Base-by-base conservation (phyloP, 371 early-diverging fungal species). In the Dichotomocladium elegans region DNA sequence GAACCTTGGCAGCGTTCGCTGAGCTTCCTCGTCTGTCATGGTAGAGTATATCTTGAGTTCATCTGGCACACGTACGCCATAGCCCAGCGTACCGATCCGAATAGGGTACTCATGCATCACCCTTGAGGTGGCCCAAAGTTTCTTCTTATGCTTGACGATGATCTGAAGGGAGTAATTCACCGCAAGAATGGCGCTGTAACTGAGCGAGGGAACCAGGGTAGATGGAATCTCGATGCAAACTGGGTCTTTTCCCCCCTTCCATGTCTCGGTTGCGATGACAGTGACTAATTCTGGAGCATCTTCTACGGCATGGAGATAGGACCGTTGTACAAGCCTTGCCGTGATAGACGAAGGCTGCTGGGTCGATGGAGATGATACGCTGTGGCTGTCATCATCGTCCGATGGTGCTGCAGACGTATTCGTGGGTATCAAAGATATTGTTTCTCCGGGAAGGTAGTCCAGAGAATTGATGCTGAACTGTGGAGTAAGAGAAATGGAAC, bases 51-150 rank as follows among this genome's bases (percentile, higher is more conserved):
- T 21, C 30, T 64, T 44, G 4, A 66, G 44, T 3, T 61, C 61
- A 25, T 56, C 49, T 14, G 71, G 59, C 7, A 67, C 64, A 7
- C 64, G 55, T 11, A 68, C 58, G 40, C 73, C 73, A 15, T 61
- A 60, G 15, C 73, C 73, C 34, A 72, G 41, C 0, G 73, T 72
- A 6, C 73, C 73, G 2, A 72, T 55, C 3, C 62, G 63, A 19
- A 72, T 40, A 7, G 69, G 67, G 0, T 66, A 15, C 2, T 61
- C 63, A n/a, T 64, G 55, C 11, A 40, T 37, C 12, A 51, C 44
- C 7, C 12, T 29, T 5, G 57, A 49, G 21, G 53, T 31, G 17
- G 14, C 41, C 37, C 60, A 57, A 3, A 68, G 21, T 0, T 37
- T 37, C 6, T 58, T 58, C 37, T 49, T 58, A 10, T 64, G 58